Evolutionary conservation across 768 basidiomycete genomes (phyloP).

Genomic region (Macrolepiota albuminosa): DNA sequence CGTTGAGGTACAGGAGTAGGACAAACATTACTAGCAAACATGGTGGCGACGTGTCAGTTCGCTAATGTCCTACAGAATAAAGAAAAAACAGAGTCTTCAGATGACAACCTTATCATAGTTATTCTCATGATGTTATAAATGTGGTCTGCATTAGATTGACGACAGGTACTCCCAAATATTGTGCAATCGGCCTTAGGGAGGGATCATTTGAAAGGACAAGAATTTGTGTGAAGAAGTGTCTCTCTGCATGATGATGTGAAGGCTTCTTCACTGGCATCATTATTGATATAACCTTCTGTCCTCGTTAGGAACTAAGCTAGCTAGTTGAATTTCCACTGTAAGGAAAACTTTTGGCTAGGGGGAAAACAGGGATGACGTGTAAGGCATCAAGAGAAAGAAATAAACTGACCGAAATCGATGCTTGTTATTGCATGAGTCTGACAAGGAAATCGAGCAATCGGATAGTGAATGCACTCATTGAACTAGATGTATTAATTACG

Average conservation of each 20-base stretch:
- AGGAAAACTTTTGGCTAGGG: too few species aligned
- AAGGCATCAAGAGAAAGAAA: too few species aligned
- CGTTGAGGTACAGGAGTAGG: conserved; percentile 27
- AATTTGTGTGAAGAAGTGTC: background rate
- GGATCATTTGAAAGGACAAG: background rate
- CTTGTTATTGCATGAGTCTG: too few species aligned
- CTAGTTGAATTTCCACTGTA: too few species aligned
- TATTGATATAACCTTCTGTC: conserved; percentile 34
- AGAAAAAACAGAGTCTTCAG: background rate
- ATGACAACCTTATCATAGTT: too few species aligned
- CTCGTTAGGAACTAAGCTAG: too few species aligned
- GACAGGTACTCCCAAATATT: background rate
- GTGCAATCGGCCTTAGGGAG: background rate
- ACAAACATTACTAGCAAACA: background rate
- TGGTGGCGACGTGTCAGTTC: too few species aligned
- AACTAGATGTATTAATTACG: too few species aligned
- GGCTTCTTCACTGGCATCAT: conserved; percentile 22
- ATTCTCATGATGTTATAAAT: background rate
- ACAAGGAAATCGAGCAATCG: too few species aligned
- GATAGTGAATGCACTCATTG: too few species aligned
- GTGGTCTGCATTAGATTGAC: background rate
- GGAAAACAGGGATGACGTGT: too few species aligned
- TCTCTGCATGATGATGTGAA: background rate
- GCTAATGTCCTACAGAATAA: background rate
- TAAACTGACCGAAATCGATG: too few species aligned